A percentile compares a stretch with the other conserved stretches of the same genome.
Evolutionary conservation across 106 monocot species (phyloP).

Genomic region (Dendrobium catenatum): DNA sequence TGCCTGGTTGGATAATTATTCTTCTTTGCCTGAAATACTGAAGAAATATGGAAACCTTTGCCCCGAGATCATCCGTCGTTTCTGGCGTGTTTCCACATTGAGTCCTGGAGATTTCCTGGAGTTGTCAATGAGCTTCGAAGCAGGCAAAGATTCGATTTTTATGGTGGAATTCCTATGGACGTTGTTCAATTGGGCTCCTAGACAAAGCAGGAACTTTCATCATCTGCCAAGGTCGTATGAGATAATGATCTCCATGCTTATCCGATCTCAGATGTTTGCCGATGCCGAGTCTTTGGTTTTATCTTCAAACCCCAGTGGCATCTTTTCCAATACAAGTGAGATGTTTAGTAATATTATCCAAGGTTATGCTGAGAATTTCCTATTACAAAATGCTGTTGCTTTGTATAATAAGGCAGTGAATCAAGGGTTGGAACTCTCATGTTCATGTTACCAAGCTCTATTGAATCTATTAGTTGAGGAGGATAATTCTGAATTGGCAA

Average conservation of each 20-base stretch:
- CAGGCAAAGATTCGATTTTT: background rate
- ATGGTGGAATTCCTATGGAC: conserved; percentile 44
- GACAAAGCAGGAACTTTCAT: conserved; percentile 33
- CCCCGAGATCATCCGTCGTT: conserved; percentile 59
- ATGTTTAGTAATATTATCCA: conserved; percentile 52
- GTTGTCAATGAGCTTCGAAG: conserved; percentile 35
- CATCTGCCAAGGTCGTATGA: conserved; percentile 64
- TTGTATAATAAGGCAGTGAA: conserved; percentile 41
- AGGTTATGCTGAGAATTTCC: conserved; percentile 30
- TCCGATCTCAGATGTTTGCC: conserved; percentile 30
- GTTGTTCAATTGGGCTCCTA: conserved; percentile 57
- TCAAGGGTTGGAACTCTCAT: conserved; percentile 25
- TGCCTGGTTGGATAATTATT: conserved; percentile 16
- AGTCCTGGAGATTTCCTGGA: conserved; percentile 50
- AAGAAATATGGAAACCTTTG: conserved; percentile 32
- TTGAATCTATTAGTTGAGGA: conserved; percentile 24
- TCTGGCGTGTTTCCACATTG: conserved; percentile 51
- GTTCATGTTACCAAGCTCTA: conserved; percentile 40
- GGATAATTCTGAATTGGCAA: conserved; percentile 25
- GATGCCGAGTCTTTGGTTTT: conserved; percentile 59
- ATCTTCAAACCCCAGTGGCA: conserved; percentile 10
- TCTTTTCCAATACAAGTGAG: conserved; percentile 8
- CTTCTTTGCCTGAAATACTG: conserved; percentile 43
- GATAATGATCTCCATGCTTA: conserved; percentile 50
- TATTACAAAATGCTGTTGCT: conserved; percentile 28